Percentiles rank a stretch among this genome's conserved stretches.
phyloP scores from a whole-genome alignment of 768 basidiomycete species.

The Cyclocybe cylindracea region DNA sequence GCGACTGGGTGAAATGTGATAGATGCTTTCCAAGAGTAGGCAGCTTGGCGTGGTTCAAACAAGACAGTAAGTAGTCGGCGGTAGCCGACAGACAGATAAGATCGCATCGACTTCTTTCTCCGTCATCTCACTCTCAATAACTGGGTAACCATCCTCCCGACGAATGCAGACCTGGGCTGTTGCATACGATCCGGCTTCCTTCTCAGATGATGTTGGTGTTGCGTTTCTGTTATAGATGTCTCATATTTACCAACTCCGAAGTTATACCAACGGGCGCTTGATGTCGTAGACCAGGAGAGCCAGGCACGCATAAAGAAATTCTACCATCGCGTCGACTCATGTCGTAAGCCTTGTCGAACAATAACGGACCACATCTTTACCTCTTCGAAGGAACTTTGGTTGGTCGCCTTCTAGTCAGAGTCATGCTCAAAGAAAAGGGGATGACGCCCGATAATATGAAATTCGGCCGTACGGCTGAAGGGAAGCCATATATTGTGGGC shows the following conservation, averaged over 20 bases:
- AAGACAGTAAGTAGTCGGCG: no score
- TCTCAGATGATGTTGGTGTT: constrained; percentile 42
- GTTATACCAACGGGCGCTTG: constrained; percentile 66
- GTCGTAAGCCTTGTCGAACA: constrained; percentile 47
- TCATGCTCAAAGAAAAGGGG: constrained; percentile 60
- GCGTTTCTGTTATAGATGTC: not conserved
- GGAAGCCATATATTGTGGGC: constrained; percentile 80
- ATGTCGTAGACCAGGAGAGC: constrained; percentile 57
- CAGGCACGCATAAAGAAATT: constrained; percentile 62
- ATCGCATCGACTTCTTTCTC: no score
- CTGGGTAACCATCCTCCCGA: constrained; percentile 5
- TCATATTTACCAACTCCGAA: constrained; percentile 25
- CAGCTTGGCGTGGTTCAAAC: no score
- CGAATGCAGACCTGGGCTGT: constrained; percentile 48
- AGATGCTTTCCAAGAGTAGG: no score
- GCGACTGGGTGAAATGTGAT: no score
- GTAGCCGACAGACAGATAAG: no score
- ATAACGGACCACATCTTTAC: not conserved
- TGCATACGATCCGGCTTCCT: constrained; percentile 37
- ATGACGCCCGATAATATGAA: constrained; percentile 45
- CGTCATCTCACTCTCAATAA: no score
- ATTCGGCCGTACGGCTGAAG: constrained; percentile 58
- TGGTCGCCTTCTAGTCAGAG: constrained; percentile 72
- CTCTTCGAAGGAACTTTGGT: constrained; percentile 64
- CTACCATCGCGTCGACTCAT: constrained; percentile 72